Evolutionary conservation across 257 asterid species (phyloP).

Genomic region (Eucommia ulmoides): DNA sequence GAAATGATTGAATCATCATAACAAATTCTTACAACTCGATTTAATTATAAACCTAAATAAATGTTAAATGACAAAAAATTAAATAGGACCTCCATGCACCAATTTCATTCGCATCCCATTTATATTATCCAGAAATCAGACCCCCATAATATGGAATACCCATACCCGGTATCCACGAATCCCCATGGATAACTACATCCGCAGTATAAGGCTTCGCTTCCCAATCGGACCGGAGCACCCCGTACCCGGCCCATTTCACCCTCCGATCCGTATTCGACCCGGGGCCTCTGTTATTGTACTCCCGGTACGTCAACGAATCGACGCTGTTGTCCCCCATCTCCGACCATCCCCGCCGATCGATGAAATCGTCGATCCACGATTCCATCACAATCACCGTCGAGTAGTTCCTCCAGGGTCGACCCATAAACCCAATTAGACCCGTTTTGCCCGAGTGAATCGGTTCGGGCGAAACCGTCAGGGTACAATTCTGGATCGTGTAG

Average conservation of each 20-base stretch:
- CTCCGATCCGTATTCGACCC: conserved; percentile 43
- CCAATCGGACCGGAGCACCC: conserved; percentile 39
- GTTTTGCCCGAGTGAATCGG: no score
- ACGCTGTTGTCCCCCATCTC: conserved; percentile 33
- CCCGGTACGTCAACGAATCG: conserved; percentile 62
- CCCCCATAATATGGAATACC: no score
- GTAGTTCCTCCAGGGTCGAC: conserved; percentile 70
- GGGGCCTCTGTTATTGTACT: conserved; percentile 59
- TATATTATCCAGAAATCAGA: no score
- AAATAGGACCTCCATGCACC: no score
- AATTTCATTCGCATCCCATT: no score
- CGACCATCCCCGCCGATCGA: conserved; percentile 51
- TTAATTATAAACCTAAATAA: no score
- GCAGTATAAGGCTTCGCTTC: conserved; percentile 55
- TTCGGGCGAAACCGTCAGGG: no score
- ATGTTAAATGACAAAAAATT: no score
- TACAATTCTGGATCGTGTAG: conserved; percentile 53
- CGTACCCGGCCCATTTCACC: conserved; percentile 59
- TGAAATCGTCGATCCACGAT: conserved; percentile 51
- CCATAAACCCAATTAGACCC: no score
- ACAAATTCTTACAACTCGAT: no score
- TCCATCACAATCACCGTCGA: conserved; percentile 50
- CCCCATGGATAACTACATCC: conserved; percentile 51
- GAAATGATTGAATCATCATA: no score
- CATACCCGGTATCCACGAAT: no score